Conservation (phyloP, 768 basidiomycete genomes). For the Suillus tomentosus region DNA sequence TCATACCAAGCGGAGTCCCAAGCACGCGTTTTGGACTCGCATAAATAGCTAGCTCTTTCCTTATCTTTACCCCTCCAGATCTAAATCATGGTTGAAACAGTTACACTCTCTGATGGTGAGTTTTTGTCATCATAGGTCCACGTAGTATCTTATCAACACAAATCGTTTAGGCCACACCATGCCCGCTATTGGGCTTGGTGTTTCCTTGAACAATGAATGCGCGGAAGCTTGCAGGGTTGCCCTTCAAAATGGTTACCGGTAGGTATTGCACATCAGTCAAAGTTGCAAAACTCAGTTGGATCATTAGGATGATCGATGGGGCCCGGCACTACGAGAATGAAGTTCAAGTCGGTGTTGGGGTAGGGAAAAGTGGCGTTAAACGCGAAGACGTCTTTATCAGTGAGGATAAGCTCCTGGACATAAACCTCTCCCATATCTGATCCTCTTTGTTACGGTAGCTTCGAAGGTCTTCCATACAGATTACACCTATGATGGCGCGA, state of each 20-base stretch:
- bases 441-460: background rate
- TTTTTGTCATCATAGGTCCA: background rate
- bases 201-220: slow-evolving; percentile 14
- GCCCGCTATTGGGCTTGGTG: slow-evolving; percentile 20
- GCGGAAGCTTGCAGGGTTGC: slow-evolving; percentile 17
- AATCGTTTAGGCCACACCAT: slow-evolving; percentile 15
- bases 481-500: slow-evolving; percentile 47
- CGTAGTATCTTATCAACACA: background rate
- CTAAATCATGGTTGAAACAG: slow-evolving; percentile 8
- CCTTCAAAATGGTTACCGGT: slow-evolving; percentile 16
- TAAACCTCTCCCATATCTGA: background rate
- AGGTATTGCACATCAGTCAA: background rate
- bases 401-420: slow-evolving; percentile 22
- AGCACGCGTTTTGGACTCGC: too few species aligned
- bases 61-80: background rate
- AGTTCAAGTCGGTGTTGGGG: slow-evolving; percentile 51
- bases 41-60: background rate
- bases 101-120: slow-evolving; percentile 8
- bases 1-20: background rate
- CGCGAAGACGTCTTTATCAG: slow-evolving; percentile 65
- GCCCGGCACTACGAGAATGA: slow-evolving; percentile 66
- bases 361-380: slow-evolving; percentile 50
- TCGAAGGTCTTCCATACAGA: slow-evolving; percentile 13
- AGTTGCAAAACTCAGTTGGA: slow-evolving; percentile 8
- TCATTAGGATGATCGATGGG: slow-evolving; percentile 46